These are phyloP conservation scores for Leccinum griseonigrum DNA, from an alignment of 1,284 basidiomycete genomes.

Conservation along the genomic window DNA sequence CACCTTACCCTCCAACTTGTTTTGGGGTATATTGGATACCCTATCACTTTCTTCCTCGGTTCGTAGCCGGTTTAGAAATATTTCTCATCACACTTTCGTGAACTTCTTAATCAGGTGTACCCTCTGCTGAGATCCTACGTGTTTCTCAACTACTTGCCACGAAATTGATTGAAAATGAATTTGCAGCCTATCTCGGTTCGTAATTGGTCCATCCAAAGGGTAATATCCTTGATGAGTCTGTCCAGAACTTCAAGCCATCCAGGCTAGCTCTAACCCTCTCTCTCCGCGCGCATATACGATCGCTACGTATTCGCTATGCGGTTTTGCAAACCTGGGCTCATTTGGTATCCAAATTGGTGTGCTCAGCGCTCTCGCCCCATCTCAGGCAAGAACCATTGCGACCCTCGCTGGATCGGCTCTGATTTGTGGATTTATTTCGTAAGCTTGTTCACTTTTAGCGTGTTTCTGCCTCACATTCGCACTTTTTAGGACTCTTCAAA, in stretches of 20 bases:
- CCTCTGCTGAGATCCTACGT: constrained; percentile 65
- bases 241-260: constrained; percentile 53
- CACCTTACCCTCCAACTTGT: constrained; percentile 82
- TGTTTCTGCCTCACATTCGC: neutral
- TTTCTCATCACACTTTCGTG: constrained; percentile 2
- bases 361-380: constrained; percentile 80
- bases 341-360: constrained; percentile 92
- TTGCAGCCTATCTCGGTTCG: constrained; percentile 69
- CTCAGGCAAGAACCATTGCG: constrained; percentile 68
- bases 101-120: constrained; percentile 50
- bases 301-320: constrained; percentile 81
- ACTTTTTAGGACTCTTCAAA: constrained; percentile 53
- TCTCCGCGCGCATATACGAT: constrained; percentile 76
- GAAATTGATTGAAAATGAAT: constrained; percentile 88
- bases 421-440: constrained; percentile 75
- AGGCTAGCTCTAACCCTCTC: constrained; percentile 50
- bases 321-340: constrained; percentile 86
- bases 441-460: constrained; percentile 7
- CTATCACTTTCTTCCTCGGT: constrained; percentile 80
- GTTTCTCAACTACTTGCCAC: constrained; percentile 82
- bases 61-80: constrained; percentile 7
- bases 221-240: neutral
- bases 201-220: constrained; percentile 1
- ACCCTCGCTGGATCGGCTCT: constrained; percentile 73
- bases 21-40: constrained; percentile 86